phyloP scores from a whole-genome alignment of 2,329 filamentous ascomycete genomes.

The Neofusicoccum umdonicola region DNA sequence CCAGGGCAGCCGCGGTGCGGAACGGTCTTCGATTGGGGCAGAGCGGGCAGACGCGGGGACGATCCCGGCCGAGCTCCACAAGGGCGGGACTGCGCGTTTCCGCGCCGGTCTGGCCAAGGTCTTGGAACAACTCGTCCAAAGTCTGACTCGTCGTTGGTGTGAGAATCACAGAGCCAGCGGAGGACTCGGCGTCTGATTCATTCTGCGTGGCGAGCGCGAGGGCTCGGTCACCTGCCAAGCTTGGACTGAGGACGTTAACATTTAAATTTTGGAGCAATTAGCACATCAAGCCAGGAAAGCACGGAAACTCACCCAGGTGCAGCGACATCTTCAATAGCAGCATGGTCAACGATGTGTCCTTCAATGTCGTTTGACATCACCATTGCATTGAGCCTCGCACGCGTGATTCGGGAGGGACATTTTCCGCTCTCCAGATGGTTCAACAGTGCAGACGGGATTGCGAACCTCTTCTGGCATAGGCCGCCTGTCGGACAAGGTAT shows the following conservation, averaged over 20 bases:
- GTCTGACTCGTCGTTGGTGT: background rate
- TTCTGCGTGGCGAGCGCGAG: background rate
- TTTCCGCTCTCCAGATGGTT: constrained; percentile 20
- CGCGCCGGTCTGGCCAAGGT: too few relatives aligned
- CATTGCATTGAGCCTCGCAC: constrained; percentile 16
- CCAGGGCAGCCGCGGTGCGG: background rate
- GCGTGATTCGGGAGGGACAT: constrained; percentile 17
- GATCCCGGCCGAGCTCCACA: too few relatives aligned
- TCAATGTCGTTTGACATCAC: constrained; percentile 18
- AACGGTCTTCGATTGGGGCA: background rate
- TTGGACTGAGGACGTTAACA: background rate
- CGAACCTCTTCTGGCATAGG: constrained; percentile 17
- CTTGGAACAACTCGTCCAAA: background rate
- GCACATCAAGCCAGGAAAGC: too few relatives aligned
- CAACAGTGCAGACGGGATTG: constrained; percentile 17
- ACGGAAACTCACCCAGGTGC: background rate
- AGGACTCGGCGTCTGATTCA: background rate
- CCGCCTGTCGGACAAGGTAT: constrained; percentile 17
- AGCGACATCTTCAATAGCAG: background rate
- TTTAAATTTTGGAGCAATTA: background rate
- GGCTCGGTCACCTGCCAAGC: background rate
- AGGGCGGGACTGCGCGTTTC: too few relatives aligned
- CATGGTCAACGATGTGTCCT: constrained; percentile 8
- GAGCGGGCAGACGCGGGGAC: background rate
- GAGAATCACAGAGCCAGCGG: background rate